Base-by-base conservation (phyloP, 805 yeast species). In the Wickerhamomyces pijperi region DNA sequence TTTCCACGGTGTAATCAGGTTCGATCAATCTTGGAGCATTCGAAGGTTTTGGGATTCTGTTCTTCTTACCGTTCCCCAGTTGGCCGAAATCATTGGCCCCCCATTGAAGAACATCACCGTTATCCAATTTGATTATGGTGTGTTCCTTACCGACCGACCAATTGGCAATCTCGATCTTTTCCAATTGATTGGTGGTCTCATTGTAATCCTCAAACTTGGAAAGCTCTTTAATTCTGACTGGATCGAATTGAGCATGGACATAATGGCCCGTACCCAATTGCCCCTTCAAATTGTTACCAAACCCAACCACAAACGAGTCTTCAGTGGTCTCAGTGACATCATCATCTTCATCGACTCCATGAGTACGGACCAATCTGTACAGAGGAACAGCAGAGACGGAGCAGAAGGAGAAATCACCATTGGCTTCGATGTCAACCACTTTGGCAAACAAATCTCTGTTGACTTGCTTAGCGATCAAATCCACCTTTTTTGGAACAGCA, bases 201-300 rank as follows among this genome's bases (percentile, higher is more conserved):
- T 76, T 69, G 53, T 50, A 84, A 50, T 78, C 84, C 32, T 59
- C 60, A 37, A 77, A 60, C 13, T 65, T 60, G 19, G 56, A 39
- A 34, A 61, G 39, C 33, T 57, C 47, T 42, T 55, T 58, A 42
- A 88, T 55, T 34, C 72, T 71, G 16, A 71, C 62, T 6, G 96
- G 95, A 36, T 68, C 69, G 16, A 74, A 63, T 52, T 78, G 82
- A 15, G 83, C 78, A 56, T 87, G 95, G 28, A 79, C 61, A 56
- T 68, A 87, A 40, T 78, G 69, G 14, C 85, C 86, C 35, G 74
- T 72, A 19, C 97, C 98, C 40, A 87, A 65, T 59, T 86, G 94
- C 15, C 97, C 98, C 50, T 74, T 70, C 38, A 81, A 56, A 5
- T 97, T 95, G 51, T 78, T 77, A 17, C 98, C 98, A 64, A 87